A percentile compares a stretch with the other conserved stretches of the same genome.
These are phyloP conservation scores for Marasmius sp. DNA, from an alignment of 1,284 basidiomycete species.

Conservation along the genomic window DNA sequence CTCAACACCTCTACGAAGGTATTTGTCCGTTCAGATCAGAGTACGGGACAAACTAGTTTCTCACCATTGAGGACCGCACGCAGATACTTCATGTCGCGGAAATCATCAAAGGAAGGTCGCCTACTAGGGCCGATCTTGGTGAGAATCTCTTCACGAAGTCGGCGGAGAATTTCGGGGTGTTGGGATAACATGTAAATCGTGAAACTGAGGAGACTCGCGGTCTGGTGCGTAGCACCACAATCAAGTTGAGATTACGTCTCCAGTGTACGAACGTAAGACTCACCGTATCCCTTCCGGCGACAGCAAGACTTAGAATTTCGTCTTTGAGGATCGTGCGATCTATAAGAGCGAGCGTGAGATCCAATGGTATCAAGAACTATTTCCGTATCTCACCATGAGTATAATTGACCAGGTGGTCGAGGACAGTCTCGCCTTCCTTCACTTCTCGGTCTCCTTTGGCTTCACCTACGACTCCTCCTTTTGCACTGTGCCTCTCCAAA, in stretches of 20 bases:
- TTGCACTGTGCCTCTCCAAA: constrained; percentile 25
- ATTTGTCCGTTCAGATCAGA: neutral
- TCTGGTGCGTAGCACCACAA: constrained; percentile 23
- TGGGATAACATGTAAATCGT: constrained; percentile 42
- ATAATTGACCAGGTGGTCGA: constrained; percentile 38
- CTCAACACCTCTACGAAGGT: constrained; percentile 35
- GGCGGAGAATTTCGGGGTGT: constrained; percentile 32
- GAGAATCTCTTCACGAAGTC: constrained; percentile 41
- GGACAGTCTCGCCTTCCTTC: constrained; percentile 36
- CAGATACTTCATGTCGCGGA: constrained; percentile 46
- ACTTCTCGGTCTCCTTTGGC: constrained; percentile 24
- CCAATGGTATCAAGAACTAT: neutral
- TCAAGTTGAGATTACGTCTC: neutral
- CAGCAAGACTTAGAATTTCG: constrained; percentile 34
- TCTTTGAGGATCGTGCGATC: constrained; percentile 26
- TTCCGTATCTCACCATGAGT: constrained; percentile 28
- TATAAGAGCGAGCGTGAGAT: constrained; percentile 14
- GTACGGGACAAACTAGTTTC: constrained; percentile 8
- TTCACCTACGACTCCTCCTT: constrained; percentile 9
- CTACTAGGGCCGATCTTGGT: constrained; percentile 28
- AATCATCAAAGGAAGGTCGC: constrained; percentile 37
- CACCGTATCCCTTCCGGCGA: constrained; percentile 41
- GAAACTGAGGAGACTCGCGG: constrained; percentile 35
- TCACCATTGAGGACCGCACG: constrained; percentile 40
- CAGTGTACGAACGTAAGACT: constrained; percentile 10